Evolutionary conservation across 495 filamentous ascomycete species (phyloP).

Genomic region (Pyronema omphalodes): DNA sequence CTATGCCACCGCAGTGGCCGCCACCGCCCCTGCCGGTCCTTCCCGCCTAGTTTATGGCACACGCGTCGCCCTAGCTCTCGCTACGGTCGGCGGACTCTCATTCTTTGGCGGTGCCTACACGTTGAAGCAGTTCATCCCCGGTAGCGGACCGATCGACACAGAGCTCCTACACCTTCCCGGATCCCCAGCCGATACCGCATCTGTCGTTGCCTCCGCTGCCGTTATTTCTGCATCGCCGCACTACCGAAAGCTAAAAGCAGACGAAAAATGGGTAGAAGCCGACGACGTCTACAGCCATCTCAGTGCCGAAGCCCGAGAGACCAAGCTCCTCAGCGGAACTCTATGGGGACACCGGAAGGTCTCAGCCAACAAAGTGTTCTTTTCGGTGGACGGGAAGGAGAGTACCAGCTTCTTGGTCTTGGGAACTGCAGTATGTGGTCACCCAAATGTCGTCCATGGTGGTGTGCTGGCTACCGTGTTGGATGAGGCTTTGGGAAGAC

Average conservation of each 20-base stretch:
- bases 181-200: conserved; percentile 24
- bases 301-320: neutral
- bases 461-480: conserved; percentile 53
- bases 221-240: conserved; percentile 22
- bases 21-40: neutral
- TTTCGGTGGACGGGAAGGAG: conserved; percentile 33
- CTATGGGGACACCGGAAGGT: neutral
- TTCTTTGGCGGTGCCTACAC: conserved; percentile 15
- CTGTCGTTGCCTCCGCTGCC: conserved; percentile 23
- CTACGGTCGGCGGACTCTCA: neutral
- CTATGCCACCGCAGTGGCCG: neutral
- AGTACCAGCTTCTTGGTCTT: conserved; percentile 42
- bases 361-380: conserved; percentile 26
- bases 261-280: neutral
- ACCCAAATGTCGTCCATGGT: conserved; percentile 63
- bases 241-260: conserved; percentile 18
- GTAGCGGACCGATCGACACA: neutral
- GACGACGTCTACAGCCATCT: neutral
- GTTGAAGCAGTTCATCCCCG: conserved; percentile 22
- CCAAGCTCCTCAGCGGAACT: neutral
- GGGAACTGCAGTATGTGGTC: conserved; percentile 44
- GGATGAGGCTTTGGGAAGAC: conserved; percentile 44
- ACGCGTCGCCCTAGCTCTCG: neutral
- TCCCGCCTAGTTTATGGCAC: neutral
- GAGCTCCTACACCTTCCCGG: conserved; percentile 25